Conservation (phyloP, 805 yeast species). For the Candida morakotiae region DNA sequence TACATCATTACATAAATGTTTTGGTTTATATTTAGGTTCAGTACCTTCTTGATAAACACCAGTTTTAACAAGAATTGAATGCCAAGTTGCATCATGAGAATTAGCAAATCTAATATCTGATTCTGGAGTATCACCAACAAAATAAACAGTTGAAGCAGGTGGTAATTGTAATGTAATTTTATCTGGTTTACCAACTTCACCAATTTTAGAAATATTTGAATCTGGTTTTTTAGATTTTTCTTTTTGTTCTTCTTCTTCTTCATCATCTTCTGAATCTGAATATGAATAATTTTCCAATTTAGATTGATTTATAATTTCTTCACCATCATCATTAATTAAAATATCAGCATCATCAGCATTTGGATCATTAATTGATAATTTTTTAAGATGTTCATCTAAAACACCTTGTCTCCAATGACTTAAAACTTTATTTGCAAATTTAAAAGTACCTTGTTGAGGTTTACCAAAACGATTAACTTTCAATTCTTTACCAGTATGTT, state of each 20-base stretch:
- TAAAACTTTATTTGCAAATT: slow-evolving; percentile 75
- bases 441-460: slow-evolving; percentile 84
- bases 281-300: slow-evolving; percentile 34
- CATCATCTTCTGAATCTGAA: slow-evolving; percentile 27
- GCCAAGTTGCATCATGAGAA: slow-evolving; percentile 82
- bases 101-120: slow-evolving; percentile 85
- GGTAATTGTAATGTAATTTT: slow-evolving; percentile 57
- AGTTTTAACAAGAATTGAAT: slow-evolving; percentile 78
- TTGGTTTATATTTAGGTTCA: slow-evolving; percentile 74
- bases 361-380: slow-evolving; percentile 40
- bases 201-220: slow-evolving; percentile 16
- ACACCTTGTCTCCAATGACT: slow-evolving; percentile 76
- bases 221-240: slow-evolving; percentile 4
- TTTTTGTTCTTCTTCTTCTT: slow-evolving; percentile 17
- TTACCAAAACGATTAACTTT: slow-evolving; percentile 83
- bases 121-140: slow-evolving; percentile 89
- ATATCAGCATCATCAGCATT: slow-evolving; percentile 39
- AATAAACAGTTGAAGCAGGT: slow-evolving; percentile 81
- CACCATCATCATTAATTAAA: slow-evolving; percentile 41
- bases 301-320: slow-evolving; percentile 40
- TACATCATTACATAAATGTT: slow-evolving; percentile 67
- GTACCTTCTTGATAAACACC: slow-evolving; percentile 85
- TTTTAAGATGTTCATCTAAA: slow-evolving; percentile 67
- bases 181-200: slow-evolving; percentile 34
- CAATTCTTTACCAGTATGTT: slow-evolving; percentile 78